Base-by-base conservation (phyloP, 2,329 filamentous ascomycete species). In the Fusarium agapanthi region DNA sequence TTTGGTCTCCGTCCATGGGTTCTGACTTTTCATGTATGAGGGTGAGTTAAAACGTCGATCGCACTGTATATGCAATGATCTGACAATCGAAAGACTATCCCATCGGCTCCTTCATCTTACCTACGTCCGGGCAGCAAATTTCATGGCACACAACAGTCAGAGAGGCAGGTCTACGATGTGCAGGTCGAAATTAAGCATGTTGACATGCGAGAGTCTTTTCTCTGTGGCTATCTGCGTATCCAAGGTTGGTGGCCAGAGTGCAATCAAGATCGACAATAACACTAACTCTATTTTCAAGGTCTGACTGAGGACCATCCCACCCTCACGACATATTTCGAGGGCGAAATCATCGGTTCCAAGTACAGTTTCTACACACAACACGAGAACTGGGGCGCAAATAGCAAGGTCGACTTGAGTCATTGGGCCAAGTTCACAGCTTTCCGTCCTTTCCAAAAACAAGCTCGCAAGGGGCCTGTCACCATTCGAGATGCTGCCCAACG, bases 181-280 rank as follows among this genome's bases (percentile, higher is more conserved):
- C 93, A 98, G 78, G 96, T 99, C 5, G 95, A 98, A 80, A 94
- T 99, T 75, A 97, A 98, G 83, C 92, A 98, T 83, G 95, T 98
- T 48, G 95, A 98, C 80, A 92, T 98, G 88, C 89, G 91, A 61
- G 94, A 98, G 81, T 98, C 95, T 11, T 98, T 95, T 77, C 87
- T 99, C 12, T 98, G 95, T 80, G 96, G 96, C 54, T 98, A 98
- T 81, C 86, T 99, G 73, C 93, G 93, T 75, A 99, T 99, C 74
- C 93, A 98, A 91, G 95, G 95, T 95, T 35, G n/a, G 71, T 71
- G 56, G 59, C 48, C 37, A 32, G 35, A n/a, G 50, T 45, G 61
- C 26, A 18, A 20, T 34, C 28, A 41, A 50, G 32, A 35, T 37
- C 20, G 26, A 15, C 18, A 30, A 41, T 22, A 30, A 41, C 37